Conservation (phyloP, 768 basidiomycete genomes). For the Candolleomyces efflorescens region DNA sequence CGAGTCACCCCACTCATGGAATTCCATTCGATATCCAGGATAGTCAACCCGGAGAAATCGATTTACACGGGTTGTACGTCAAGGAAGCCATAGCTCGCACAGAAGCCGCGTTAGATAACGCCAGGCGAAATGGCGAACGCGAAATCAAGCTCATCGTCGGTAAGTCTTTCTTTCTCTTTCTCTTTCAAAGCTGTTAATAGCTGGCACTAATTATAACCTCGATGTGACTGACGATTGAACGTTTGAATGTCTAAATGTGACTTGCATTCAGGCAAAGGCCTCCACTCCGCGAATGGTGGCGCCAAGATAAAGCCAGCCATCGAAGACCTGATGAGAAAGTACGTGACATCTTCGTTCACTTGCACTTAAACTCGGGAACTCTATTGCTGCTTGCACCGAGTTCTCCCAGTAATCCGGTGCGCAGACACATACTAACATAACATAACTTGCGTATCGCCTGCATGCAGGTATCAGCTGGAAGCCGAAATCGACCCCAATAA, state of each 20-base stretch:
- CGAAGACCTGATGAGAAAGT: constrained; percentile 83
- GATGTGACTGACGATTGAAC: neutral
- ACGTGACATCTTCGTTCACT: constrained; percentile 20
- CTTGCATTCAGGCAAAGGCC: constrained; percentile 72
- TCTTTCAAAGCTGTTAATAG: too few species aligned
- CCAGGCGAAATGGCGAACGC: constrained; percentile 55
- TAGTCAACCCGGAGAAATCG: constrained; percentile 69
- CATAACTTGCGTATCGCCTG: too few species aligned
- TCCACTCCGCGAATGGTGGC: constrained; percentile 67
- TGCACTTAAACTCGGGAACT: too few species aligned
- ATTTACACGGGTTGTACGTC: constrained; percentile 90
- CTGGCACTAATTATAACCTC: too few species aligned
- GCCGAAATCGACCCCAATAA: constrained; percentile 79
- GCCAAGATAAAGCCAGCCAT: constrained; percentile 94
- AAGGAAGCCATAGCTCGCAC: constrained; percentile 81
- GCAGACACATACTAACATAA: neutral
- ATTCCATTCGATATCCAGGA: constrained; percentile 34
- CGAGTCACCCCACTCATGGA: neutral
- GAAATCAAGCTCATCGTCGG: constrained; percentile 85
- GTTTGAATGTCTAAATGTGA: neutral
- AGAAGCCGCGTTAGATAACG: constrained; percentile 66
- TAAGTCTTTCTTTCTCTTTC: constrained; percentile 34
- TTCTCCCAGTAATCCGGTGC: neutral
- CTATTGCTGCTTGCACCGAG: neutral
- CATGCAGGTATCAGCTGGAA: constrained; percentile 64